Evolutionary conservation across 192 early-diverging fungal genomes (phyloP).

Genomic region (Umbelopsis vinacea): DNA sequence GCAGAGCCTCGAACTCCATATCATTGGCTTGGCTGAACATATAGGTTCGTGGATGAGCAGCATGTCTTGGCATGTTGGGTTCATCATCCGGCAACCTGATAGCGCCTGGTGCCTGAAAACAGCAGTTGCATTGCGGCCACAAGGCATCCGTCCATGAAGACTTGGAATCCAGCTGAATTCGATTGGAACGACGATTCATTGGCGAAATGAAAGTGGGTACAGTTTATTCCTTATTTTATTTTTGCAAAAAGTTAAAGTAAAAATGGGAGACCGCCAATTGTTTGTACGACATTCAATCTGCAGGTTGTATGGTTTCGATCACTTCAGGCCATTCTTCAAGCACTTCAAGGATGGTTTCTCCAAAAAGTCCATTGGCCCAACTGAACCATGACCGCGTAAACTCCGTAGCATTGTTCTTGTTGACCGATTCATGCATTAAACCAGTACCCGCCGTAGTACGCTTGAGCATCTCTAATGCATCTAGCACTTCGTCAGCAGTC

Average conservation of each 20-base stretch:
- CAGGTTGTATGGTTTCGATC: constrained; percentile 6
- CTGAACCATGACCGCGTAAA: constrained; percentile 61
- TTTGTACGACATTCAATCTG: constrained; percentile 15
- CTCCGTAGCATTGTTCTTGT: constrained; percentile 38
- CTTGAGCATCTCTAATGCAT: constrained; percentile 61
- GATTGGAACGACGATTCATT: constrained; percentile 7
- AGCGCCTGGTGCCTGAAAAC: background rate
- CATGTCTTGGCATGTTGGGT: constrained; percentile 17
- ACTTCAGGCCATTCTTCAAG: constrained; percentile 26
- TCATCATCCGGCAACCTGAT: constrained; percentile 14
- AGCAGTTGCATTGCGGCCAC: constrained; percentile 9
- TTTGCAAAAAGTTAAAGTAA: background rate
- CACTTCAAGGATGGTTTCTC: constrained; percentile 42
- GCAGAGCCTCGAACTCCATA: constrained; percentile 15
- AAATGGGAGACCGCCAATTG: constrained; percentile 8
- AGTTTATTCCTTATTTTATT: constrained; percentile 11
- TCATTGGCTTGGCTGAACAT: background rate
- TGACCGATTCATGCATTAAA: constrained; percentile 71
- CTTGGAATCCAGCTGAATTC: background rate
- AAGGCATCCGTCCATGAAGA: background rate
- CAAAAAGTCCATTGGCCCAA: constrained; percentile 67
- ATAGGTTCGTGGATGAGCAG: background rate
- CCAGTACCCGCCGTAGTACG: constrained; percentile 52
- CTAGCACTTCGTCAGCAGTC: constrained; percentile 49
- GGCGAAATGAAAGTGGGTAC: background rate